Base-by-base conservation (phyloP, 352 stramenopile species). In the Blastocystis sp. region DNA sequence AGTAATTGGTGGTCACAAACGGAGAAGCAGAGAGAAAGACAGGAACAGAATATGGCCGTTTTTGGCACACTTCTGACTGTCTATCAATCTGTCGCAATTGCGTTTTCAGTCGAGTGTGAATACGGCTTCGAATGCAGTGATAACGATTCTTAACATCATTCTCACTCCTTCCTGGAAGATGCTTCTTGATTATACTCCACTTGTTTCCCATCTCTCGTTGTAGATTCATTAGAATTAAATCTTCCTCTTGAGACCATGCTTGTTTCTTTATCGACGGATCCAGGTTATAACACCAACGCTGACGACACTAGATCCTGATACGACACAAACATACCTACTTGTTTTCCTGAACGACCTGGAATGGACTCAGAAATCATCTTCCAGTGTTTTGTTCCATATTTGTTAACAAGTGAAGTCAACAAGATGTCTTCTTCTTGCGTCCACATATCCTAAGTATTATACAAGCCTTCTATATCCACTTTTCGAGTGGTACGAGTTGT, bases 101-200 rank as follows among this genome's bases (percentile, higher is more conserved):
- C 39, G 39, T 9, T 46, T 46, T 46, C 39, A 46, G 39, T 9
- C 39, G 39, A 46, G 39, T 46, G 7, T 61, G 42, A n/a, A 80
- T 14, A 14, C 69, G 69, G 24, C 52, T 80, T 14, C 7, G 6
- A 14, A 80, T 43, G 27, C 43, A 63, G 43, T 80, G 69, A 21
- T 58, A 97, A 14, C 93, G 91, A 74, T 96, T 97, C 89, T 97
- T 97, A 29, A 97, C 93, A n/a, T 93, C 94, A 88, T 97, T 94
- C 51, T 97, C 93, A 0, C 92, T 95, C 27, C 94, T 91, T 0
- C 94, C 94, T 65, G 94, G 93, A 9, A 97, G 88, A 29, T 94
- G 88, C 81, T 94, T 91, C 12, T 93, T 92, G 80, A 97, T 97
- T 89, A 95, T 91, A 3, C 92, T 94, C 94, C 94, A 97, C 78